Evolutionary conservation across 345 rosid genomes (phyloP), one percentile per base, ranked within the genome.

Genomic region (Eutrema japonicum): DNA sequence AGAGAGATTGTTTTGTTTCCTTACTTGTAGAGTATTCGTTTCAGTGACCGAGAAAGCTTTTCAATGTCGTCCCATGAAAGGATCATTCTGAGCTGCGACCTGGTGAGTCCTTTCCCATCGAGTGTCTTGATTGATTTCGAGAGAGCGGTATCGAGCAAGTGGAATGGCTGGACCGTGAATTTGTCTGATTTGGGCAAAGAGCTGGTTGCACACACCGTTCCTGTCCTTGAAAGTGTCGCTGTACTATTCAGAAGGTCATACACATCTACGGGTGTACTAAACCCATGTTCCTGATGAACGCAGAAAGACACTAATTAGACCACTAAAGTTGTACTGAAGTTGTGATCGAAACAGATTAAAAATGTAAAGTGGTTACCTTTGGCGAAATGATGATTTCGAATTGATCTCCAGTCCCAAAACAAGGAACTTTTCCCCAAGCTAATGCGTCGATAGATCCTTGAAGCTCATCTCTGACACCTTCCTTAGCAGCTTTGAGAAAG

Each of bases 401-500:
- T 1, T 86, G 86, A 64, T 90, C 89, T 52, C 87, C 92, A 3
- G 96, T 92, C 48, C 98, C 99, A 13, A 80, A 67, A 52, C 64
- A 57, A 68, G 98, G 96, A 78, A 78, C 58, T 82, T 79, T 86
- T 47, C 98, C 99, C 99, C 99, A 95, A 7, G 89, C 87, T 68
- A 95, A 78, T 12, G 96, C 86, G 71, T 92, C 99, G 2, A 95
- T 43, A 60, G 87, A 84, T 45, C 99, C 99, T 65, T 82, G 87
- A 64, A 95, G 92, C 77, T 85, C 73, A 71, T 92, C 98, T 36
- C 12, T 64, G 2, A 74, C 77, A 68, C 83, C 96, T 38, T 81
- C 84, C 82, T 95, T 95, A 3, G 97, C 98, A 68, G 96, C 98
- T 80, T 87, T 92, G 50, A 90, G 79, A 70, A 95, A 88, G 71